phyloP scores from a whole-genome alignment of 257 asterid genomes.

The Solanum piurae region DNA sequence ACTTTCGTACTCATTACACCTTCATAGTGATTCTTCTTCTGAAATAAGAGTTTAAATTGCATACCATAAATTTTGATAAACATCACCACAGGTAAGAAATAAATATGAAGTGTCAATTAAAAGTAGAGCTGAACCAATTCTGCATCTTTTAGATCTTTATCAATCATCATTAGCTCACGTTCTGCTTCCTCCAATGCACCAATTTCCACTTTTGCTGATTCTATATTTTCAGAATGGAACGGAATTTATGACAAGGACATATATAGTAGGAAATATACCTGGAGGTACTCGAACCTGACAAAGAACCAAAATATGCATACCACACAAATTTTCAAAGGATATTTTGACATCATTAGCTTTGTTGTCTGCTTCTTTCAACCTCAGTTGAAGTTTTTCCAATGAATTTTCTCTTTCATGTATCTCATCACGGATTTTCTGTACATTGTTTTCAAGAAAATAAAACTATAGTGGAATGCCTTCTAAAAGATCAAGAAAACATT shows the following conservation, averaged over 20 bases:
- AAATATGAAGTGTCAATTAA: constrained; percentile 5
- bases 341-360: constrained; percentile 36
- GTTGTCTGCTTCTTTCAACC: constrained; percentile 40
- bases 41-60: constrained; percentile 9
- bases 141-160: constrained; percentile 36
- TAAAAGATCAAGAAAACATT: background rate
- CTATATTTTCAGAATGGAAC: constrained; percentile 26
- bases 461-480: background rate
- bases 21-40: constrained; percentile 62
- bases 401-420: constrained; percentile 33
- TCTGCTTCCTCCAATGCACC: constrained; percentile 69
- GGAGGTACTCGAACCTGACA: background rate
- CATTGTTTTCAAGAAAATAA: constrained; percentile 8
- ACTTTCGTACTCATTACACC: constrained; percentile 35
- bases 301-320: constrained; percentile 31
- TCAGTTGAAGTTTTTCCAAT: constrained; percentile 41
- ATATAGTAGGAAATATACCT: background rate
- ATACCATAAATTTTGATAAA: background rate
- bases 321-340: constrained; percentile 47
- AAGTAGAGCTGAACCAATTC: constrained; percentile 30
- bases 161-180: constrained; percentile 38
- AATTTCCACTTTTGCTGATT: constrained; percentile 55
- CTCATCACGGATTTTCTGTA: constrained; percentile 53
- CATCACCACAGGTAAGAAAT: background rate
- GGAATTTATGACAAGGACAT: background rate